Percentiles rank a stretch among this genome's conserved stretches.
phyloP scores from a whole-genome alignment of 2,329 filamentous ascomycete species.

The Helotiales sp. region DNA sequence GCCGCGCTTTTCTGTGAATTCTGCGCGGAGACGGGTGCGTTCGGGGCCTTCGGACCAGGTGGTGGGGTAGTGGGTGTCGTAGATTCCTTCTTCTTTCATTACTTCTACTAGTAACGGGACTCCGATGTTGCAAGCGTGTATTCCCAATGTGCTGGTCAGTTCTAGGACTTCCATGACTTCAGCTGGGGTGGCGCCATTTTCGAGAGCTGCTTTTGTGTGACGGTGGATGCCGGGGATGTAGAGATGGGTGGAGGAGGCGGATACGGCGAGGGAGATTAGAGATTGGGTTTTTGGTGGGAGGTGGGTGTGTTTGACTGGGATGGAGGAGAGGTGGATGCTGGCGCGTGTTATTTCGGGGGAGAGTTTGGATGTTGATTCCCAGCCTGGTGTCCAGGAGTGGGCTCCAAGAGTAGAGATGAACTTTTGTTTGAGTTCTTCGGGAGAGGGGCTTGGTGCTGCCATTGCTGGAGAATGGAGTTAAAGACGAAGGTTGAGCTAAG shows the following conservation, averaged over 20 bases:
- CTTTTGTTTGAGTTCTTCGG: not conserved
- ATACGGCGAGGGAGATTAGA: conserved; percentile 45
- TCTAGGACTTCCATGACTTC: conserved; percentile 49
- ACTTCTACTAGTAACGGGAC: conserved; percentile 48
- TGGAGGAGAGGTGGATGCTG: conserved; percentile 5
- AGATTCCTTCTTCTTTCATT: conserved; percentile 43
- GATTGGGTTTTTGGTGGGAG: conserved; percentile 43
- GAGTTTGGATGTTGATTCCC: conserved; percentile 5
- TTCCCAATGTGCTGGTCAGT: conserved; percentile 44
- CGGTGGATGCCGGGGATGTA: conserved; percentile 43
- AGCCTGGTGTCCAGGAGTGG: conserved; percentile 3
- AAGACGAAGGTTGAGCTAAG: no score
- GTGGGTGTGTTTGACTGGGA: conserved; percentile 29
- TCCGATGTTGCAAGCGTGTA: conserved; percentile 48
- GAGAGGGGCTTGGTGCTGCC: not conserved
- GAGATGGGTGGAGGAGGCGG: conserved; percentile 45
- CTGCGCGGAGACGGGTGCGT: conserved; percentile 38
- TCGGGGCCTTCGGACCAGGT: conserved; percentile 34
- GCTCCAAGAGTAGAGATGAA: conserved; percentile 4
- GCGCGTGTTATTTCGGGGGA: conserved; percentile 8
- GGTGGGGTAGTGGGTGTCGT: conserved; percentile 29
- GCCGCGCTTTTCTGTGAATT: conserved; percentile 46
- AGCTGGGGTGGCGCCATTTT: conserved; percentile 39
- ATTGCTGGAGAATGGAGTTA: not conserved
- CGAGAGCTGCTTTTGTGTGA: conserved; percentile 41